Base-by-base conservation (phyloP, 176 grass and related monocot genomes). In the Phragmites australis region DNA sequence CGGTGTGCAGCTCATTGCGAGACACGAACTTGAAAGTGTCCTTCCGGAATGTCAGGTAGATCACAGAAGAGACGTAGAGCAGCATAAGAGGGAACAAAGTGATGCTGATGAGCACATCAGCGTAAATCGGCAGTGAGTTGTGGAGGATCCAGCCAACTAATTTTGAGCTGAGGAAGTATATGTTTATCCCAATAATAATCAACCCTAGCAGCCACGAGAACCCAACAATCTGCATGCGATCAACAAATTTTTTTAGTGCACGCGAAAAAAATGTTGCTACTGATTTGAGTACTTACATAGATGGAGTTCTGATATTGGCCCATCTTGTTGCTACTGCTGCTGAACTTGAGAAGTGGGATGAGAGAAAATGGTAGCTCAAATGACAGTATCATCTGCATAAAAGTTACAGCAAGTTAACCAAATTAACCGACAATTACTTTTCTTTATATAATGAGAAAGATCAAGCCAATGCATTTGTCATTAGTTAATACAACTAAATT, bases 281-380 rank as follows among this genome's bases (percentile, higher is more conserved):
- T 66, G 22, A 22, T 4, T 78, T 68, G 75, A 72, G 27, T 72
- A 65, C 91, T 82, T 80, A 94, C 91, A 58, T 68, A 90, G 19
- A 92, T 88, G 0, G 94, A 97, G 87, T 97, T 97, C 34, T 86
- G 90, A 65, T 92, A 86, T 31, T 86, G 76, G 11, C 94, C 94
- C 94, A 97, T 91, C 47, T 90, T 97, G 13, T 82, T 94, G 45
- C 43, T 63, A 32, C 89, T 88, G 74, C 91, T 88, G 85, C 94
- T 97, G 80, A 97, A 97, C 70, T 94, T 97, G 49, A 97, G 94
- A 67, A 97, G 94, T 69, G 94, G 94, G 41, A 94, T 92, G 17
- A 97, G 91, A 84, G 91, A 72, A 84, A 97, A 97, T 52, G 94
- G 94, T 9, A 97, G 82, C 80, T 97, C 91, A 74, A 97, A 82